Evolutionary conservation across 306 rosid genomes (phyloP), one percentile per base, ranked within the genome.

Genomic region (Urtica urens): DNA sequence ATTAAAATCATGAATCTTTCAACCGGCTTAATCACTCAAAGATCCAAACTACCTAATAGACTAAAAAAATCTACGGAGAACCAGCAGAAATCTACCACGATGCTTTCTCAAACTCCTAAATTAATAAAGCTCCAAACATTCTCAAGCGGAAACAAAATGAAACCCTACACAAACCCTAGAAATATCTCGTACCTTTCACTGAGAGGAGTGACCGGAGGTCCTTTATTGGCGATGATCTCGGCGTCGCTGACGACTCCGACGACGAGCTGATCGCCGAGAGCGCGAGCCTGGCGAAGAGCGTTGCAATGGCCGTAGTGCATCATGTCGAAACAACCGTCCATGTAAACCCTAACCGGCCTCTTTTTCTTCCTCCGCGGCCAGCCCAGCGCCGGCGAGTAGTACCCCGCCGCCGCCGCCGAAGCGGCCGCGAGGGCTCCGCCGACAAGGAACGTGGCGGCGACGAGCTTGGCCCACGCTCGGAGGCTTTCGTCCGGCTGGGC

Each of bases 281-380:
- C 78, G 40, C 82, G 74, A 20, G 82, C 82, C 78, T 76, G 82
- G 16, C 82, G 82, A 51, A 76, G 78, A 40, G 82, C 82, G 42
- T 76, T 76, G 72, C 82, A 76, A 63, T 76, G 82, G 55, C 82
- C 82, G 67, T 76, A 76, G 69, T 76, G 82, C 82, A 76, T 76
- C 82, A 76, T 76, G 54, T 76, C 82, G 34, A 76, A 76, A 66
- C 82, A 76, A 17, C 82, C 82, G 38, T 76, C 82, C 82, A 76
- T 76, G 55, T 76, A 76, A 3, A 72, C 69, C 10, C 68, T 51
- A 25, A 87, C 76, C 62, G 84, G 71, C 73, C 82, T 44, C 68
- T 74, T 66, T 73, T 74, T 81, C 69, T 64, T 79, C 38, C 64
- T 22, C 59, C 59, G 60, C 59, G 51, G 22, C 65, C 65, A 64